Base-by-base conservation (phyloP, 1,284 basidiomycete species). In the Microbotryum silenes-acaulis region DNA sequence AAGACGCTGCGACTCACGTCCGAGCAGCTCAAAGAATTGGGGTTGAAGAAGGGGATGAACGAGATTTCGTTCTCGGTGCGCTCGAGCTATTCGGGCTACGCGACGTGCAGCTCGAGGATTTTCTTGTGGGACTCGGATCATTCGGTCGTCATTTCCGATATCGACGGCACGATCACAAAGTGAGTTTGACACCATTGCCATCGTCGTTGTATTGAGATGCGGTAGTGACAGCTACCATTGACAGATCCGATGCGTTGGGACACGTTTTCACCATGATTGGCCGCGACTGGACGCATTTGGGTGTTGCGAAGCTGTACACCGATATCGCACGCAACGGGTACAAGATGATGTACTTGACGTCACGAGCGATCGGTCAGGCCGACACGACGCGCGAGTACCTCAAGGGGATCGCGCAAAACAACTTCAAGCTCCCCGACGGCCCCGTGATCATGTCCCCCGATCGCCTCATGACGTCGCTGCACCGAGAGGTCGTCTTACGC, bases 361-460 rank as follows among this genome's bases (percentile, higher is more conserved):
- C 92, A 18, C 83, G 96, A 45, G 94, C 96, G 3, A 97, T 99
- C 66, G 96, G 96, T 0, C 96, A 99, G 75, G 96, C 96, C 18
- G 94, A 98, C 75, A 88, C 92, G 53, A 99, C 96, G 46, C 80
- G 96, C 63, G 91, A 93, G 67, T 99, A 99, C 73, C 81, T 98
- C 47, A 90, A 88, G 74, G 89, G 90, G 10, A 91, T 99, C 76
- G 89, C 88, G 72, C 96, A 98, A 79, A 90, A 94, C 70, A 85
- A 91, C 66, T 97, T 96, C 74, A 87, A 91, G 73, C 80, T 99
- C 37, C 96, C 96, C 0, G 91, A 97, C 72, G 96, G 96, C 0
- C 96, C 96, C 5, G 96, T 99, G 55, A 93, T 98, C 74, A 97
- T 99, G 96, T 93, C 89, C 72, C 96, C 96, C 0, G 96, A 99